Conservation (phyloP, 2,329 filamentous ascomycete species). For the Byssochlamys sp. region DNA sequence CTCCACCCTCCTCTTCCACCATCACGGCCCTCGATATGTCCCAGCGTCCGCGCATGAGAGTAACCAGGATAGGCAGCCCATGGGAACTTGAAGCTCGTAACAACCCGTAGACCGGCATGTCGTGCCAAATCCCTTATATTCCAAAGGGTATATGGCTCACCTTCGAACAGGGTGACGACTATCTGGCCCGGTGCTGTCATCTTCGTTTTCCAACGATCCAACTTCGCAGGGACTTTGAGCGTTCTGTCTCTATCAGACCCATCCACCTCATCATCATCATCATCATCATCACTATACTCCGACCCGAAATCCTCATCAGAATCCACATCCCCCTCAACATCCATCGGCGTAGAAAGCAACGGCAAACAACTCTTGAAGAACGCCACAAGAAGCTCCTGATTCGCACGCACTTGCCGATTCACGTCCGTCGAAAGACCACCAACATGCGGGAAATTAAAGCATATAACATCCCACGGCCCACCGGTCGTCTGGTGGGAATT, state of each 20-base stretch:
- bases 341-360: conserved; percentile 25
- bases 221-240: conserved; percentile 5
- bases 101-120: conserved; percentile 46
- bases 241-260: conserved; percentile 7
- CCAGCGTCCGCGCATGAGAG: conserved; percentile 38
- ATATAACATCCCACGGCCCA: conserved; percentile 60
- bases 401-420: conserved; percentile 84
- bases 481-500: conserved; percentile 6
- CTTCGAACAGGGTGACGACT: conserved; percentile 81
- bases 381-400: conserved; percentile 54
- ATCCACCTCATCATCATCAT: conserved; percentile 9
- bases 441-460: conserved; percentile 96
- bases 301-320: conserved; percentile 11
- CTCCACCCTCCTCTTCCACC: conserved; percentile 36
- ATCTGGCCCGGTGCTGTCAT: conserved; percentile 44
- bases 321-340: conserved; percentile 11
- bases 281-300: conserved; percentile 8
- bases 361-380: conserved; percentile 40
- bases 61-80: conserved; percentile 40
- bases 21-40: conserved; percentile 34
- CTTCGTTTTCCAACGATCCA: conserved; percentile 5
- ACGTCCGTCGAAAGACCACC: conserved; percentile 87
- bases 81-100: conserved; percentile 40
- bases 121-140: conserved; percentile 80
- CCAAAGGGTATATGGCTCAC: conserved; percentile 90